These are phyloP conservation scores for Mycena sanguinolenta DNA, from an alignment of 768 basidiomycete genomes.

Conservation along the genomic window DNA sequence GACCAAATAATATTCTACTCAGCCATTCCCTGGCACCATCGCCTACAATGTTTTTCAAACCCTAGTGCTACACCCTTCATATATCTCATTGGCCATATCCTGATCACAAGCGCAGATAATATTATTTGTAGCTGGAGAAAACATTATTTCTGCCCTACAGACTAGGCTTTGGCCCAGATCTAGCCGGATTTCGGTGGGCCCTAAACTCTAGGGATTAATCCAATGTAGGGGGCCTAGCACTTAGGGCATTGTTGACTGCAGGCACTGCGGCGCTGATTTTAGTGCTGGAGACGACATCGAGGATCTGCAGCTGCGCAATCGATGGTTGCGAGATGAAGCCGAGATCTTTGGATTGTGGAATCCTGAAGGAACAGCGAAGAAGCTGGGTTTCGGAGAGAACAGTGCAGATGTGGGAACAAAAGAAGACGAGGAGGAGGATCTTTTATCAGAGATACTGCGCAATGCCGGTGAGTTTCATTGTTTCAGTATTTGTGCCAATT, in stretches of 20 bases:
- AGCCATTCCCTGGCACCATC: no score
- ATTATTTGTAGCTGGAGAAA: no score
- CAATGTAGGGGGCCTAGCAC: neutral
- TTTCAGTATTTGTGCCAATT: no score
- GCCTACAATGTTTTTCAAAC: no score
- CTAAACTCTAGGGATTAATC: neutral
- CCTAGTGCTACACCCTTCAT: no score
- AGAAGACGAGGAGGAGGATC: constrained; percentile 9
- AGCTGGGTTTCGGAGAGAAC: constrained; percentile 16
- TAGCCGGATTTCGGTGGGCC: neutral
- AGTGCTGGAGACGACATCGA: constrained; percentile 14
- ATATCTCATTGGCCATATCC: no score
- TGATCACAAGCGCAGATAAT: no score
- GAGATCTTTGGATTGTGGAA: constrained; percentile 3
- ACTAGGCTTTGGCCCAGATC: neutral
- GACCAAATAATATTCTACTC: no score
- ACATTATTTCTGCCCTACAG: no score
- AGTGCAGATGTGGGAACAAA: neutral
- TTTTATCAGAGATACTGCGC: neutral
- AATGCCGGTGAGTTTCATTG: neutral
- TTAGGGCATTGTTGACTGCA: neutral
- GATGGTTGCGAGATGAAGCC: constrained; percentile 4
- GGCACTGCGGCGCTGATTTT: constrained; percentile 1
- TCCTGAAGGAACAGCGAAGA: constrained; percentile 1
- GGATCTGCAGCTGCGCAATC: neutral